Conservation (phyloP, 2,329 filamentous ascomycete genomes). For the Cladophialophora yegresii region DNA sequence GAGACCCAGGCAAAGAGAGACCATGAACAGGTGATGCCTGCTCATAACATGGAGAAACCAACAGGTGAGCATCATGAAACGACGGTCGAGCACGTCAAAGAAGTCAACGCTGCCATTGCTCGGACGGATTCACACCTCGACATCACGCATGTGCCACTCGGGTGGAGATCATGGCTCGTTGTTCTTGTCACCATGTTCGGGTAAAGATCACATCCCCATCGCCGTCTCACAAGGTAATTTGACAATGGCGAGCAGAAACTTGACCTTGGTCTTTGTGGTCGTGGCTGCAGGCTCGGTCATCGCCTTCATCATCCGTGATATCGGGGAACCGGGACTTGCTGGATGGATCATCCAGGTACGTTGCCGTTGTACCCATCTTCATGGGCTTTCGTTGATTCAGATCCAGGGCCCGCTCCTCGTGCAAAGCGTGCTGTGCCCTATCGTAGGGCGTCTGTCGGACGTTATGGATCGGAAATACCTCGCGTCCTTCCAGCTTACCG, state of each 20-base stretch:
- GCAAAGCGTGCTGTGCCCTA: constrained; percentile 58
- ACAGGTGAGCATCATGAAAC: constrained; percentile 8
- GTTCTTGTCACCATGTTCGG: constrained; percentile 55
- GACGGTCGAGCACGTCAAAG: constrained; percentile 10
- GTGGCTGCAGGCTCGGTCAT: constrained; percentile 59
- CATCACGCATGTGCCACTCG: constrained; percentile 1
- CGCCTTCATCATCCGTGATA: constrained; percentile 49
- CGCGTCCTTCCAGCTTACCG: constrained; percentile 53
- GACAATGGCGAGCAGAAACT: constrained; percentile 40
- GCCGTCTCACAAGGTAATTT: neutral
- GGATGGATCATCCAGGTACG: constrained; percentile 16
- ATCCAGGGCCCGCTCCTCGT: constrained; percentile 57
- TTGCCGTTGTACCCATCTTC: neutral
- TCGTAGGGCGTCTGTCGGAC: constrained; percentile 59
- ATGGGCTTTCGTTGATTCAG: neutral
- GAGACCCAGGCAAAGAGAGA: neutral
- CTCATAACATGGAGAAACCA: neutral
- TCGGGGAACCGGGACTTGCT: constrained; percentile 24
- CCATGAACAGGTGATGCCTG: constrained; percentile 9
- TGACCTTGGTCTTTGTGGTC: constrained; percentile 59
- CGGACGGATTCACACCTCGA: constrained; percentile 10
- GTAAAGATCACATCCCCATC: neutral
- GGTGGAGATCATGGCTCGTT: constrained; percentile 41
- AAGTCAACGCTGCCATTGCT: constrained; percentile 14
- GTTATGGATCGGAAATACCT: constrained; percentile 58